A percentile compares a stretch with the other conserved stretches of the same genome.
Conservation (phyloP, 129 eudicot species). For the Smallanthus sonchifolius region DNA sequence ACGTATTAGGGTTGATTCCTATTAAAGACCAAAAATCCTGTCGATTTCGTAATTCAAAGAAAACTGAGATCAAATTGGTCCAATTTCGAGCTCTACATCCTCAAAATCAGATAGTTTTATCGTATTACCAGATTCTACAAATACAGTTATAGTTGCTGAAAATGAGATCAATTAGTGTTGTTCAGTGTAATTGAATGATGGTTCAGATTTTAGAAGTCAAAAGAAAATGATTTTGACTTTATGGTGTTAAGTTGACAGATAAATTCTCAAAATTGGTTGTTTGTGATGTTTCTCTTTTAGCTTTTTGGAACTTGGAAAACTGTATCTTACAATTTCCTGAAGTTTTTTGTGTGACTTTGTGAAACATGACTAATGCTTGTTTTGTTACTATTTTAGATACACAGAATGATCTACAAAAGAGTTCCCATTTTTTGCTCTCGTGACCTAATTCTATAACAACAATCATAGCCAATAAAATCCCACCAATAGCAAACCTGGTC, state of each 20-base stretch:
- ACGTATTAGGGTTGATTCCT: slow-evolving; percentile 28
- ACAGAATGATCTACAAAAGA: no score
- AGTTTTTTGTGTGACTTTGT: no score
- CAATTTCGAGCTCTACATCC: neutral
- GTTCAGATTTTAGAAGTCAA: neutral
- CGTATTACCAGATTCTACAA: slow-evolving; percentile 1
- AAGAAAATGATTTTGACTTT: slow-evolving; percentile 7
- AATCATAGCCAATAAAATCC: no score
- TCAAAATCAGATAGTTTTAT: slow-evolving; percentile 3
- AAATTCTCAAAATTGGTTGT: neutral
- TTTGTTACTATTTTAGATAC: no score
- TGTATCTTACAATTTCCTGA: no score
- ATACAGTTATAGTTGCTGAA: no score
- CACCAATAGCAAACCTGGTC: no score
- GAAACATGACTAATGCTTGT: no score
- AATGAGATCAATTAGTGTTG: neutral
- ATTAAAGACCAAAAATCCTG: neutral
- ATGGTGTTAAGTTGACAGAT: slow-evolving; percentile 1
- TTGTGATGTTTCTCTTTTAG: neutral
- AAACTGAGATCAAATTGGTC: slow-evolving; percentile 9
- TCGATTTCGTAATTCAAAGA: neutral
- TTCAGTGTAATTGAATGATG: neutral
- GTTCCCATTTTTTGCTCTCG: no score
- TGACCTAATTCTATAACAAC: no score
- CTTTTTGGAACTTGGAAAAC: slow-evolving; percentile 14